Evolutionary conservation across 2,329 filamentous ascomycete species (phyloP).

Genomic region (Tympanopsis confertula): DNA sequence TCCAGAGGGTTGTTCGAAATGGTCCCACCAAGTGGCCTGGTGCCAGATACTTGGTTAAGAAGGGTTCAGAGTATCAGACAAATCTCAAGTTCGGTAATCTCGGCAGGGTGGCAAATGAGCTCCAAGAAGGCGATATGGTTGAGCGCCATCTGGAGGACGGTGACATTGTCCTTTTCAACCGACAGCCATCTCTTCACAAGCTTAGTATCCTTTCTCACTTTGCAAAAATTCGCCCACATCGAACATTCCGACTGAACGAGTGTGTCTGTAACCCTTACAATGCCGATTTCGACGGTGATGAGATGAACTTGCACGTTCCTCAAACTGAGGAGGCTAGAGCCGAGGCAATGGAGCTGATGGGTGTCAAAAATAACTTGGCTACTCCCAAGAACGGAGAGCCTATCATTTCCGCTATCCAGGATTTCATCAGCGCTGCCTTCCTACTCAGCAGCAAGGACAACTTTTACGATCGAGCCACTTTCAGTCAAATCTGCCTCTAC

Average conservation of each 20-base stretch:
- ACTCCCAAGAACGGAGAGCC: constrained; percentile 97
- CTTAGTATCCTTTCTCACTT: constrained; percentile 95
- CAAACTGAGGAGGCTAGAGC: constrained; percentile 94
- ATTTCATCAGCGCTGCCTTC: constrained; percentile 95
- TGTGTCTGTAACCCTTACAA: constrained; percentile 98
- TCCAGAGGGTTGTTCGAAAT: constrained; percentile 62
- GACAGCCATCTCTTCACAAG: constrained; percentile 94
- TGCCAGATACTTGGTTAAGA: constrained; percentile 70
- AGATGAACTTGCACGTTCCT: constrained; percentile 97
- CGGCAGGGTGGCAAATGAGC: constrained; percentile 57
- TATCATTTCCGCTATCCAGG: constrained; percentile 96
- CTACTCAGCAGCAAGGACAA: constrained; percentile 83
- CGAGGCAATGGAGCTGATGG: constrained; percentile 93
- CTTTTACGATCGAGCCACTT: constrained; percentile 81
- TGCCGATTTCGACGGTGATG: constrained; percentile 95
- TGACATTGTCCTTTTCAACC: constrained; percentile 94
- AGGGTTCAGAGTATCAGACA: constrained; percentile 58
- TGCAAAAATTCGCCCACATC: constrained; percentile 85
- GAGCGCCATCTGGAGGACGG: constrained; percentile 91
- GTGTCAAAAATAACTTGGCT: constrained; percentile 88
- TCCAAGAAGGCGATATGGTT: constrained; percentile 77
- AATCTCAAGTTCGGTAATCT: constrained; percentile 67
- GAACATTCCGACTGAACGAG: constrained; percentile 92
- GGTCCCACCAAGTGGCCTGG: constrained; percentile 75
- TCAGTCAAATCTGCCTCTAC: constrained; percentile 80